A percentile compares a stretch with the other conserved stretches of the same genome.
These are phyloP conservation scores for Ustilago hordei DNA, from an alignment of 1,284 basidiomycete species.

Conservation along the genomic window DNA sequence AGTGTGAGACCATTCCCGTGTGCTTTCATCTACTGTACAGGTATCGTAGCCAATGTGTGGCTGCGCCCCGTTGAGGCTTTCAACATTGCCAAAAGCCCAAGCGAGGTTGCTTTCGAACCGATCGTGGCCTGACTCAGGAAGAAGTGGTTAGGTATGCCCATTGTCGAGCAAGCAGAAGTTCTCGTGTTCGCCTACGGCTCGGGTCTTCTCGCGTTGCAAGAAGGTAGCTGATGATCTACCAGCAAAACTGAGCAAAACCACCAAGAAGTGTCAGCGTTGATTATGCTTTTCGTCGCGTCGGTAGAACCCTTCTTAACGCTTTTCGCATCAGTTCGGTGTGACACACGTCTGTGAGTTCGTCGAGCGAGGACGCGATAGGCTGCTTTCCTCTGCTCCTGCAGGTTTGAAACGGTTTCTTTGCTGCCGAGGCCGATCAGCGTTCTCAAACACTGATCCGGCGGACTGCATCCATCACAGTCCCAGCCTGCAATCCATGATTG, in stretches of 20 bases:
- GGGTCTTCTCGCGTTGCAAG: constrained; percentile 1
- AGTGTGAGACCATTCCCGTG: constrained; percentile 1
- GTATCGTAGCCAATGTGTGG: background rate
- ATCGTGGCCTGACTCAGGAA: constrained; percentile 17
- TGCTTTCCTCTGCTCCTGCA: background rate
- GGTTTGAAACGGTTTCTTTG: background rate
- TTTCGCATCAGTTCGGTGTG: constrained; percentile 5
- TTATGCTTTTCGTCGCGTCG: constrained; percentile 8
- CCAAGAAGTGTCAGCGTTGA: constrained; percentile 21
- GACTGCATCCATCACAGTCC: background rate
- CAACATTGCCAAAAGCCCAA: background rate
- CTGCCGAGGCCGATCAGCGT: background rate
- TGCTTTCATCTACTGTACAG: background rate
- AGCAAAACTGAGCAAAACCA: background rate
- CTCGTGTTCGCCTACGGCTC: background rate
- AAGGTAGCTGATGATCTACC: background rate
- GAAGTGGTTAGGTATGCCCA: constrained; percentile 5
- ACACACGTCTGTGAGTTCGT: constrained; percentile 7
- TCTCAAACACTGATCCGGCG: background rate
- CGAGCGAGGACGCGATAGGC: constrained; percentile 8
- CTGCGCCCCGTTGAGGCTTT: background rate
- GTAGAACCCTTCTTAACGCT: constrained; percentile 11
- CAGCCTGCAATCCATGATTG: no score
- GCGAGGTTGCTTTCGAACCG: background rate
- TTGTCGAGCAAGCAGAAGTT: background rate